phyloP scores from a whole-genome alignment of 768 basidiomycete species.

The Boletus rubroflammeus region DNA sequence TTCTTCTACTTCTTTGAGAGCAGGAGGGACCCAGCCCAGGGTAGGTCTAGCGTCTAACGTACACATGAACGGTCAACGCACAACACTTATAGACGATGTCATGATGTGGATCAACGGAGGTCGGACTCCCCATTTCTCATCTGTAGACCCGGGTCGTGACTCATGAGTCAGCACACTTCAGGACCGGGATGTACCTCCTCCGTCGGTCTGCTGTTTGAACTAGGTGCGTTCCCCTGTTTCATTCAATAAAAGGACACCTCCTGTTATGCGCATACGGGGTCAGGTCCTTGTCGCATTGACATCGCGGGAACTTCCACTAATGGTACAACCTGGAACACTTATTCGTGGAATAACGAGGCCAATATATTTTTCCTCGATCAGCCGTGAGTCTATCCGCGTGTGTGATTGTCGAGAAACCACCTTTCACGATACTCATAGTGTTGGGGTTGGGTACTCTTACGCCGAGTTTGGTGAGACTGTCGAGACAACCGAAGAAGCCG shows the following conservation, averaged over 20 bases:
- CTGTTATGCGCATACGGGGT: constrained; percentile 28
- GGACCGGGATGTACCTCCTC: constrained; percentile 58
- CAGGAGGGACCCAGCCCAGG: constrained; percentile 40
- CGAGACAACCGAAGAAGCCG: constrained; percentile 77
- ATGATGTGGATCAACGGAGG: constrained; percentile 73
- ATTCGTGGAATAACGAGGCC: constrained; percentile 62
- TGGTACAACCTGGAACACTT: constrained; percentile 60
- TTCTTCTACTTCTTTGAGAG: constrained; percentile 65
- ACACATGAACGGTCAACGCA: not conserved
- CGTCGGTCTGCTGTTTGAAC: constrained; percentile 57
- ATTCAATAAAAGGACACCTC: constrained; percentile 2
- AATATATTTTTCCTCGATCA: constrained; percentile 75
- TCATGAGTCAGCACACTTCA: constrained; percentile 15
- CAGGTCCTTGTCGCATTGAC: constrained; percentile 61
- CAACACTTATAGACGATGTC: constrained; percentile 45
- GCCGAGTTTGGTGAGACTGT: constrained; percentile 66
- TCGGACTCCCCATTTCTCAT: constrained; percentile 23
- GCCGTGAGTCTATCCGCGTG: constrained; percentile 32
- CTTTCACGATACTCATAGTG: constrained; percentile 32
- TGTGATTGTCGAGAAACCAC: not conserved
- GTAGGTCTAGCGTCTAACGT: constrained; percentile 16
- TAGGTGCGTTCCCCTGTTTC: constrained; percentile 32
- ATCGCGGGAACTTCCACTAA: constrained; percentile 52
- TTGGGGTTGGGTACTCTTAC: constrained; percentile 71
- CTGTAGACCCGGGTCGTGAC: not conserved